Evolutionary conservation across 139 green algal species (phyloP).

Genomic region (Spirogloea muscicola): DNA sequence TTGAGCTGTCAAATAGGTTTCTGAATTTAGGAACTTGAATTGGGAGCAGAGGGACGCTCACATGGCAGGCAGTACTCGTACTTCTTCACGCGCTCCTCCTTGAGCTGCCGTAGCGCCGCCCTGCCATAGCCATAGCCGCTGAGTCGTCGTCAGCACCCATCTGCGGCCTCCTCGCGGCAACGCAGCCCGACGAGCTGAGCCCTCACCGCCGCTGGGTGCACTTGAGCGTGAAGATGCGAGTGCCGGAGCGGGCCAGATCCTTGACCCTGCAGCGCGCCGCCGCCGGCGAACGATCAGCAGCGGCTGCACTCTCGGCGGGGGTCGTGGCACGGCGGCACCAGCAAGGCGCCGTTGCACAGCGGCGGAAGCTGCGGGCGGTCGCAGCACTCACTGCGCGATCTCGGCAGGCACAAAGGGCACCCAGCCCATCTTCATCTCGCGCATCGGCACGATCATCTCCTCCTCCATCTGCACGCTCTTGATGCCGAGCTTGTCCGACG

Average conservation of each 20-base stretch:
- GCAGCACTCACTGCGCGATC: conserved; percentile 2
- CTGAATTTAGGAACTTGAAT: background rate
- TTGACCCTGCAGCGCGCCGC: no score
- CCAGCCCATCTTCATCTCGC: conserved; percentile 51
- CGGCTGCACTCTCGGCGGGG: no score
- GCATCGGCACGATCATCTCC: conserved; percentile 41
- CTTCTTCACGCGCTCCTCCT: conserved; percentile 38
- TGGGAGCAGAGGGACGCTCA: conserved; percentile 5
- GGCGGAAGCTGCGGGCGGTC: no score
- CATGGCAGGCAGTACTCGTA: conserved; percentile 46
- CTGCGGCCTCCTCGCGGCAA: background rate
- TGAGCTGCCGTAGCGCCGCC: conserved; percentile 28
- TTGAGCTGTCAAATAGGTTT: no score
- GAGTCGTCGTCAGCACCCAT: background rate
- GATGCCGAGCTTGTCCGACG: conserved; percentile 40
- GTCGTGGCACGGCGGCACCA: no score
- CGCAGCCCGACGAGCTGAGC: no score
- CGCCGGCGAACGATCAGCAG: no score
- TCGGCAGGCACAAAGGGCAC: conserved; percentile 32
- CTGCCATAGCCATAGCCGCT: no score
- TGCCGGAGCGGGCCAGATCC: no score
- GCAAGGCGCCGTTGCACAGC: no score
- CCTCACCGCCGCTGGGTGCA: conserved; percentile 36
- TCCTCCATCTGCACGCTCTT: conserved; percentile 50
- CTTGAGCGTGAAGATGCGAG: conserved; percentile 40